A percentile compares a stretch with the other conserved stretches of the same genome.
These are phyloP conservation scores for Solanum pinnatisectum DNA, from an alignment of 257 asterid species.

Conservation along the genomic window DNA sequence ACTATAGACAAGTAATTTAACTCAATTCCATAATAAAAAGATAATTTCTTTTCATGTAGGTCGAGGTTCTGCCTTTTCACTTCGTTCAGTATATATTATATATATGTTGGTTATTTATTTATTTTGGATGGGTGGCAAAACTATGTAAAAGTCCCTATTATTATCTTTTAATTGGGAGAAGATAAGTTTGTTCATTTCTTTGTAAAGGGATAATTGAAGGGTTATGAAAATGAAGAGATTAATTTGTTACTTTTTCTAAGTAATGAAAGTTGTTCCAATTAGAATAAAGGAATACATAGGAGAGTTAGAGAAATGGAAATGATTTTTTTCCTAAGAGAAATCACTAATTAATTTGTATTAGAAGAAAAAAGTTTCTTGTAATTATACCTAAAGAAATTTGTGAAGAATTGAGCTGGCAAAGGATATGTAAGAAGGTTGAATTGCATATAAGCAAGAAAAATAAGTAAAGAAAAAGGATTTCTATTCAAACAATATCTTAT, in stretches of 20 bases:
- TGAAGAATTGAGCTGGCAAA: background rate
- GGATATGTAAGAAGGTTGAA: background rate
- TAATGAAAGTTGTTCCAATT: background rate
- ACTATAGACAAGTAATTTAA: background rate
- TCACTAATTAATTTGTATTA: background rate
- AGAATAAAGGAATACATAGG: background rate
- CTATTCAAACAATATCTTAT: background rate
- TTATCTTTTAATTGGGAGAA: background rate
- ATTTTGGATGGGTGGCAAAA: background rate
- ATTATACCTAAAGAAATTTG: background rate
- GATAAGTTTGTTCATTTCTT: background rate
- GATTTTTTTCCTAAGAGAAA: background rate
- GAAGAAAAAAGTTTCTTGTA: background rate
- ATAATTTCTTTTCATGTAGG: background rate
- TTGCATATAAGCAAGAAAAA: background rate
- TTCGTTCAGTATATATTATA: background rate
- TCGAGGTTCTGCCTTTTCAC: background rate
- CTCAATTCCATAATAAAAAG: background rate
- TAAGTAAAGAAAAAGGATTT: background rate
- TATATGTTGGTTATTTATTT: background rate
- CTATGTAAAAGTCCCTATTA: background rate
- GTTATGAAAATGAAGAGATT: background rate
- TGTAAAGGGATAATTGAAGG: background rate
- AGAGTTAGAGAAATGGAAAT: background rate
- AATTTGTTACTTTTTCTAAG: background rate